A percentile compares a stretch with the other conserved stretches of the same genome.
Conservation (phyloP, 2,329 filamentous ascomycete species). For the Fusarium pseudograminearum region DNA sequence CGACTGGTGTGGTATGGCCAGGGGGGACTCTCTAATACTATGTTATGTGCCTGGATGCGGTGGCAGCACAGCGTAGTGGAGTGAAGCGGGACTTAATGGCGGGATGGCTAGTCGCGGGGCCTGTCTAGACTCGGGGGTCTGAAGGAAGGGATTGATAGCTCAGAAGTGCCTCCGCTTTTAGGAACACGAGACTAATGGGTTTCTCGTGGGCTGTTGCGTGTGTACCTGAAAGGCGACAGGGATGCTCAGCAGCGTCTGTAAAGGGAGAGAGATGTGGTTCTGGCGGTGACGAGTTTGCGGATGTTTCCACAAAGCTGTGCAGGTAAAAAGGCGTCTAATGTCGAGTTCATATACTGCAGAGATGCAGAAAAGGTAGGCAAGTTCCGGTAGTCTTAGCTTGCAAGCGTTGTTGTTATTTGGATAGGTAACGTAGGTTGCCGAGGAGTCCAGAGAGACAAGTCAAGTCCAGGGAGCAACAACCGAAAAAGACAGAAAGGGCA, state of each 20-base stretch:
- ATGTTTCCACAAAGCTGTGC: neutral
- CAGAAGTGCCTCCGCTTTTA: constrained; percentile 38
- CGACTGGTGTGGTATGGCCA: constrained; percentile 17
- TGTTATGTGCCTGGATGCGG: constrained; percentile 25
- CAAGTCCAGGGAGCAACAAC: constrained; percentile 19
- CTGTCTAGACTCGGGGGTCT: constrained; percentile 29
- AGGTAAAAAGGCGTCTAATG: constrained; percentile 4
- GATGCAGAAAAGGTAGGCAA: neutral
- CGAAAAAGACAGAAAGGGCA: constrained; percentile 1
- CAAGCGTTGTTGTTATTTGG: constrained; percentile 21
- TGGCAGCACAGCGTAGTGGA: constrained; percentile 29
- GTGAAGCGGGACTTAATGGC: constrained; percentile 25
- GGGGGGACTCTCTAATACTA: neutral
- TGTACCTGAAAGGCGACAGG: constrained; percentile 32
- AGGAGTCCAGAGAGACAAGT: constrained; percentile 24
- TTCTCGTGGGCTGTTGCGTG: constrained; percentile 33
- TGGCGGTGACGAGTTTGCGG: constrained; percentile 32
- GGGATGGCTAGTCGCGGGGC: constrained; percentile 34
- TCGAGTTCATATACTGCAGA: constrained; percentile 31
- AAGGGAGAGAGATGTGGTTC: constrained; percentile 14
- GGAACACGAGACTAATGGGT: constrained; percentile 35
- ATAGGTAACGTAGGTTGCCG: constrained; percentile 18
- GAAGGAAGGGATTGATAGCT: constrained; percentile 20
- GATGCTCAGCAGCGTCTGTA: constrained; percentile 6
- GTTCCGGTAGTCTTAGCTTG: constrained; percentile 10